These are phyloP conservation scores for Penicillium hesseltinei DNA, from an alignment of 2,329 filamentous ascomycete species.

Conservation along the genomic window DNA sequence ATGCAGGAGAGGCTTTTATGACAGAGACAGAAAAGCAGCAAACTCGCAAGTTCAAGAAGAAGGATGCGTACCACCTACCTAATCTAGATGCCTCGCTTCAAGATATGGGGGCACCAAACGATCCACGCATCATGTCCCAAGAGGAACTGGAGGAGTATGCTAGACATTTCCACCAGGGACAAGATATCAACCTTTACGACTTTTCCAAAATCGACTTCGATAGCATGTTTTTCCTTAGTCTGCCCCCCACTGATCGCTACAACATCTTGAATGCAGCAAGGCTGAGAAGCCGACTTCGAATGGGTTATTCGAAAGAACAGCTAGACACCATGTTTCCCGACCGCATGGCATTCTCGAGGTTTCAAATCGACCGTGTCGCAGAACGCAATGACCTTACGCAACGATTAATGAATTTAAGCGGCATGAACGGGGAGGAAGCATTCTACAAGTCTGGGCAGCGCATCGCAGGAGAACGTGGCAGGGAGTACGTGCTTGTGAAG, in stretches of 20 bases:
- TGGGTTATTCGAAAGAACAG: constrained; percentile 96
- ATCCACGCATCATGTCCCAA: constrained; percentile 93
- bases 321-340: constrained; percentile 95
- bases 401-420: constrained; percentile 87
- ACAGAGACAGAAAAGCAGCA: constrained; percentile 70
- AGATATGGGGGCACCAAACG: constrained; percentile 84
- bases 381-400: constrained; percentile 95
- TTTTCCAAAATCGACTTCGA: constrained; percentile 99
- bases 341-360: constrained; percentile 92
- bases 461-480: constrained; percentile 70
- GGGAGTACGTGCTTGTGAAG: constrained; percentile 94
- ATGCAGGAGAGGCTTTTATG: constrained; percentile 87
- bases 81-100: constrained; percentile 75
- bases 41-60: constrained; percentile 78
- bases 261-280: constrained; percentile 96
- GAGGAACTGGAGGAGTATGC: constrained; percentile 95
- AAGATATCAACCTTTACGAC: constrained; percentile 86
- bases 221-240: constrained; percentile 87
- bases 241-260: constrained; percentile 88
- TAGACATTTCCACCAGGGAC: constrained; percentile 82
- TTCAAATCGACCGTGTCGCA: constrained; percentile 90
- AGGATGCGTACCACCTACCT: constrained; percentile 92
- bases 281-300: constrained; percentile 79
- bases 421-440: constrained; percentile 75
- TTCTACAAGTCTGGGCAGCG: constrained; percentile 61